phyloP scores from a whole-genome alignment of 768 basidiomycete genomes.

The Pleurotus salmoneostramineus region DNA sequence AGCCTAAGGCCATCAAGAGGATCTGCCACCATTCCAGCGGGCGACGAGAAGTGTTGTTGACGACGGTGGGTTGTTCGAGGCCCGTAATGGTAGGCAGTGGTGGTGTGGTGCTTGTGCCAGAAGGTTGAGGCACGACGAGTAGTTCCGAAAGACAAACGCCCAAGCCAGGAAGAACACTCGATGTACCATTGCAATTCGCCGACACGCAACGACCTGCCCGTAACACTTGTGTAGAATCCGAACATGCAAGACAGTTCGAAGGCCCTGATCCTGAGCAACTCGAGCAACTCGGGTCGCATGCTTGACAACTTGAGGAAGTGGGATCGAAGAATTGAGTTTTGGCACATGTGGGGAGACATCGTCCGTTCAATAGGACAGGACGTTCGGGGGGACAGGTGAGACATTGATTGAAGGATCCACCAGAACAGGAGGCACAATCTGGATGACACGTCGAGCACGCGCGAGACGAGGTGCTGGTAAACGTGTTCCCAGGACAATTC shows the following conservation, averaged over 20 bases:
- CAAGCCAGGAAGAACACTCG: constrained; percentile 41
- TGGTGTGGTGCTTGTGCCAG: constrained; percentile 38
- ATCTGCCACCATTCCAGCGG: constrained; percentile 79
- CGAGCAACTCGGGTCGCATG: constrained; percentile 66
- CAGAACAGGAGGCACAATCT: constrained; percentile 77
- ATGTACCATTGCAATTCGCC: constrained; percentile 35
- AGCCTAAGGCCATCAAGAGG: constrained; percentile 75
- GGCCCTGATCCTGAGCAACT: constrained; percentile 57
- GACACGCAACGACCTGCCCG: constrained; percentile 41
- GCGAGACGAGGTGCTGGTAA: constrained; percentile 47
- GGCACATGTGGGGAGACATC: constrained; percentile 74
- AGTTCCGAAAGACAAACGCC: constrained; percentile 73
- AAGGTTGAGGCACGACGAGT: constrained; percentile 45
- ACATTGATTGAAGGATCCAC: constrained; percentile 73
- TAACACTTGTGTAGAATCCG: constrained; percentile 45
- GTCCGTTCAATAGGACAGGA: constrained; percentile 70
- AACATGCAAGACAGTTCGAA: constrained; percentile 53
- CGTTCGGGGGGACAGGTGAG: constrained; percentile 60
- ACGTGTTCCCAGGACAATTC: constrained; percentile 67
- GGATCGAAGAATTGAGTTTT: constrained; percentile 68
- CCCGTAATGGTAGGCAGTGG: constrained; percentile 57
- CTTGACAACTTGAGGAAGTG: constrained; percentile 54
- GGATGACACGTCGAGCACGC: constrained; percentile 75
- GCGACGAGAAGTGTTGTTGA: constrained; percentile 12
- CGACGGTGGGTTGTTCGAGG: constrained; percentile 41